Base-by-base conservation (phyloP, 169 alveolate species). In the Neospora caninum region DNA sequence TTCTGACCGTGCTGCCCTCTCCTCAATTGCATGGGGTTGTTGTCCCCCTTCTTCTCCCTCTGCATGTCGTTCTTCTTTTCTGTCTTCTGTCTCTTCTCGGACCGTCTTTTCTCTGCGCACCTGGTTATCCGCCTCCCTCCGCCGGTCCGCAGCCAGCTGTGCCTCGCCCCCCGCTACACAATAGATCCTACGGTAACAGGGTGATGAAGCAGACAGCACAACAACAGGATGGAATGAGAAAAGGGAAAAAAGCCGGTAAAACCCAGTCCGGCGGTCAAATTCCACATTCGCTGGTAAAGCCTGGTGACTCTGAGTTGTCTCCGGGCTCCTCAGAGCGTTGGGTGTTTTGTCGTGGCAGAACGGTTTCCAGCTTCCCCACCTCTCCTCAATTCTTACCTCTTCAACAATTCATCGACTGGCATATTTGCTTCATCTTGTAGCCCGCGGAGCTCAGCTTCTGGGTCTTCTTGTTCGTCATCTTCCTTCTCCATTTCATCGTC, bases 11-110 rank as follows among this genome's bases (percentile, higher is more conserved):
- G 4, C n/a, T 22, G 25, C 73, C 18, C 64, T 53, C 27, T 88
- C 93, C 58, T 93, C 95, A 20, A 88, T 73, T 86, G 95, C 96
- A 27, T 84, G 69, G 83, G 88, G 54, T 31, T 84, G 91, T 70
- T 93, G 95, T 38, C 29, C 92, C 18, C 92, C 93, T 69, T 94
- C 80, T 25, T 41, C 87, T 31, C 45, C 67, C 94, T 91, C 45
- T n/a, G 2, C 54, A 36, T 13, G 42, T 53, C 20, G 39, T 39
- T 69, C 69, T 73, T 73, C 94, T 91, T 45, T 80, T 36, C 41
- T 58, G 0, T 42, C 88, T 67, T 6, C 67, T 49, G 22, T 67
- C 38, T 1, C 89, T 42, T 36, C 25, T 39, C 49, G 80, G 13
- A 38, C 80, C 13, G 82, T 18, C 82, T 69, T 69, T 18, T 69